phyloP scores from a whole-genome alignment of 305 asterid genomes.

The Nicotiana rustica region DNA sequence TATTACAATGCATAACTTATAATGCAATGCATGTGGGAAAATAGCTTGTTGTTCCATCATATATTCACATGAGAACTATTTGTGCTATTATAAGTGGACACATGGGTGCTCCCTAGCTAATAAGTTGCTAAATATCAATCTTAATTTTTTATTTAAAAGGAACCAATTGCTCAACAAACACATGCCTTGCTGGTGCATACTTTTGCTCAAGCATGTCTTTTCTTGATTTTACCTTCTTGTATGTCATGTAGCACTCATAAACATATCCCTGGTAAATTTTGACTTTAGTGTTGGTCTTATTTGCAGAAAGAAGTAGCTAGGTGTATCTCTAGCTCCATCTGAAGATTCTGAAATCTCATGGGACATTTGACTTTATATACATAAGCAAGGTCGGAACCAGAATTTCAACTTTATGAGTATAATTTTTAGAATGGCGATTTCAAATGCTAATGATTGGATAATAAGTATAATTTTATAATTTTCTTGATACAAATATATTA shows the following conservation, averaged over 20 bases:
- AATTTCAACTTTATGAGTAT: too few species aligned
- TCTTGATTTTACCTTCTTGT: constrained; percentile 46
- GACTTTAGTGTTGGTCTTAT: constrained; percentile 55
- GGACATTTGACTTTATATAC: constrained; percentile 31
- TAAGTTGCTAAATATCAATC: constrained; percentile 34
- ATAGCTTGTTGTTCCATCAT: background rate
- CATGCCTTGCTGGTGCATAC: constrained; percentile 42
- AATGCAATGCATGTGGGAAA: background rate
- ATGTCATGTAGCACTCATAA: constrained; percentile 56
- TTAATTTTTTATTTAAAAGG: background rate
- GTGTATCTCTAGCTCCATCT: constrained; percentile 38
- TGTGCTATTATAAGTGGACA: constrained; percentile 53
- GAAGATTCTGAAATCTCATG: constrained; percentile 42
- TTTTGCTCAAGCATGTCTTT: constrained; percentile 48
- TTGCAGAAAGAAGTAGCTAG: constrained; percentile 37
- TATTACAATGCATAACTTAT: too few species aligned
- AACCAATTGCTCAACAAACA: background rate
- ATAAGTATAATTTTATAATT: too few species aligned
- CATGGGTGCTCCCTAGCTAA: constrained; percentile 47
- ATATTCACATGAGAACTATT: background rate
- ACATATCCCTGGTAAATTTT: constrained; percentile 50
- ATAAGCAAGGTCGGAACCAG: too few species aligned
- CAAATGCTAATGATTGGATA: too few species aligned
- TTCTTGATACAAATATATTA: too few species aligned
- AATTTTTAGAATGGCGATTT: too few species aligned